Evolutionary conservation across 1,139 yeast species (phyloP).

Genomic region (Geotrichum histeridarum): DNA sequence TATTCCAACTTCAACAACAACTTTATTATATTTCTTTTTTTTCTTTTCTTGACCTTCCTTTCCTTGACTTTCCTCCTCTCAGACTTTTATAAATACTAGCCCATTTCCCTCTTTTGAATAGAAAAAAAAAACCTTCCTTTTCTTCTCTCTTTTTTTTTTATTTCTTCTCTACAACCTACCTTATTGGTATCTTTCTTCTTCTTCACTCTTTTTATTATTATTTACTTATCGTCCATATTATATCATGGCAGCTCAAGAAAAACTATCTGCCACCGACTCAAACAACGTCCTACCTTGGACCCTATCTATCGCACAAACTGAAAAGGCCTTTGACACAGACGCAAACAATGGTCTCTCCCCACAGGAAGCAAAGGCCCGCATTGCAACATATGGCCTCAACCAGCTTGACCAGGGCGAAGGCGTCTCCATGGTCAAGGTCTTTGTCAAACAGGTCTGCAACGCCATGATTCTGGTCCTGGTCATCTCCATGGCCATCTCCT

Average conservation of each 20-base stretch:
- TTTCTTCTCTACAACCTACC: not conserved
- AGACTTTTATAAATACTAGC: not conserved
- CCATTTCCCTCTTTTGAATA: not conserved
- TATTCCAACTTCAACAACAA: no score
- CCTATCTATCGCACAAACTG: constrained; percentile 20
- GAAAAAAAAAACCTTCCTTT: not conserved
- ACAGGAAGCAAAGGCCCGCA: constrained; percentile 38
- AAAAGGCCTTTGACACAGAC: constrained; percentile 39
- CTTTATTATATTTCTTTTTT: not conserved
- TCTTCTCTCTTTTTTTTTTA: not conserved
- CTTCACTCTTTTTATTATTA: not conserved
- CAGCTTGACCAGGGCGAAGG: constrained; percentile 56
- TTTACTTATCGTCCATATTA: not conserved
- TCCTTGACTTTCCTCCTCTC: not conserved
- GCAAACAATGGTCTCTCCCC: constrained; percentile 47
- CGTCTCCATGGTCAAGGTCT: constrained; percentile 53
- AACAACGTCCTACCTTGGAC: constrained; percentile 26
- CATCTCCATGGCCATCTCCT: constrained; percentile 69
- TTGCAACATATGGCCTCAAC: constrained; percentile 51
- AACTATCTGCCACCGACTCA: not conserved
- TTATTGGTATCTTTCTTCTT: not conserved
- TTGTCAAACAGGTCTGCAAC: constrained; percentile 67
- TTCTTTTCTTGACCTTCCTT: not conserved
- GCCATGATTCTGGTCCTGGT: constrained; percentile 76
- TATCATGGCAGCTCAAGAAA: not conserved